Percentiles rank a stretch among this genome's conserved stretches.
These are phyloP conservation scores for Setaria italica DNA, from an alignment of 202 grass and related monocot species.

Conservation along the genomic window DNA sequence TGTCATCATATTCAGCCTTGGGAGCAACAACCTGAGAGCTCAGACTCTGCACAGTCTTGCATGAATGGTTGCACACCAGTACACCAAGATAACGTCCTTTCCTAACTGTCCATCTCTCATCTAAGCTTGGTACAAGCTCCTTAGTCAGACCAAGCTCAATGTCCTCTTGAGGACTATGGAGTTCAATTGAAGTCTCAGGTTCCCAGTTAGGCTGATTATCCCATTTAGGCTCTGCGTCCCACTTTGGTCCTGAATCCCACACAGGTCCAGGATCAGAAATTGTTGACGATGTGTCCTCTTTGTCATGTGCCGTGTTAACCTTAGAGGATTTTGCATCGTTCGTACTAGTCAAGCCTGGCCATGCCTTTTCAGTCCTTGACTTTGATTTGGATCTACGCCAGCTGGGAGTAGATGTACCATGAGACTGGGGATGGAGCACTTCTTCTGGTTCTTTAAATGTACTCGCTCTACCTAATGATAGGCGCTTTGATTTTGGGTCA, in stretches of 20 bases:
- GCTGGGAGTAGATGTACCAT: constrained; percentile 74
- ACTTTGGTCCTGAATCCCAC: constrained; percentile 88
- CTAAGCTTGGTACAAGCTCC: constrained; percentile 81
- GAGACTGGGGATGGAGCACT: constrained; percentile 81
- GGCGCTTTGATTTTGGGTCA: constrained; percentile 86
- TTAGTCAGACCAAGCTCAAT: constrained; percentile 64
- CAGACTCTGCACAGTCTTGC: constrained; percentile 86
- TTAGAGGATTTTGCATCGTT: constrained; percentile 72
- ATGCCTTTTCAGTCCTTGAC: constrained; percentile 80
- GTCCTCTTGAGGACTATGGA: constrained; percentile 56
- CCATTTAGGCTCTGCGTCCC: constrained; percentile 88
- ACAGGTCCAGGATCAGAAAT: constrained; percentile 91
- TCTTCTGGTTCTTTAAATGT: constrained; percentile 90
- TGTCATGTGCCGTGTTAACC: constrained; percentile 66
- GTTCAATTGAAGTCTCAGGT: constrained; percentile 60
- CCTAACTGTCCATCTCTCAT: constrained; percentile 74
- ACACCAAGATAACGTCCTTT: constrained; percentile 78
- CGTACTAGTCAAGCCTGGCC: constrained; percentile 57
- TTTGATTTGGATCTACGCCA: constrained; percentile 97
- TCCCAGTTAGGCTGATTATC: constrained; percentile 70
- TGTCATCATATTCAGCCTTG: constrained; percentile 84
- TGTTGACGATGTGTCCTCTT: constrained; percentile 92
- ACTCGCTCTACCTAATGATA: constrained; percentile 78
- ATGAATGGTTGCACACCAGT: constrained; percentile 86
- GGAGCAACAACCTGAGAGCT: constrained; percentile 88